Conservation (phyloP, 345 rosid species). For the Tarenaya hassleriana region DNA sequence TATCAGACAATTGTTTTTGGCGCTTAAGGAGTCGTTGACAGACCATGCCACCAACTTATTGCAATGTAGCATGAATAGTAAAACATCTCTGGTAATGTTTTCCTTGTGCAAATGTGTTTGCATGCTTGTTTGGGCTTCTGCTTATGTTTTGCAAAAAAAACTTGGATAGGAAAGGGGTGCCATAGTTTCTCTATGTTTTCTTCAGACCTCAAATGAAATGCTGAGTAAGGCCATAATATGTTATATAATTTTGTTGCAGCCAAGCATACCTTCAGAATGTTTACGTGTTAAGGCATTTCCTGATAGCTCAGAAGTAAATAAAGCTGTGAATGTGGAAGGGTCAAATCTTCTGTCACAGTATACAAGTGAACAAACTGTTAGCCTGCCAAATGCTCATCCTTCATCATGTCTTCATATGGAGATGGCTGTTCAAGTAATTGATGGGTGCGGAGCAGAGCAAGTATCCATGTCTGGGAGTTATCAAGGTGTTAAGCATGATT, state of each 20-base stretch:
- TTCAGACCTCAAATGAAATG: slow-evolving; percentile 6
- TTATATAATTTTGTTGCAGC: slow-evolving; percentile 35
- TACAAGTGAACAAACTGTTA: slow-evolving; percentile 24
- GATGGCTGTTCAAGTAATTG: slow-evolving; percentile 28
- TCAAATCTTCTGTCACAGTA: slow-evolving; percentile 31
- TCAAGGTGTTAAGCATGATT: slow-evolving; percentile 29
- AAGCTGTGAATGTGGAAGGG: slow-evolving; percentile 31
- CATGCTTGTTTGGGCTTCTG: slow-evolving; percentile 1
- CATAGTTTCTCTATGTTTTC: slow-evolving; percentile 7
- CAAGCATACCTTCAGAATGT: slow-evolving; percentile 35
- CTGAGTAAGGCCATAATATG: slow-evolving; percentile 21
- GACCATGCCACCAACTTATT: slow-evolving; percentile 37
- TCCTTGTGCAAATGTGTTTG: slow-evolving; percentile 5
- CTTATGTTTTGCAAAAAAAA: slow-evolving; percentile 7
- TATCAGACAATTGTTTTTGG: slow-evolving; percentile 52
- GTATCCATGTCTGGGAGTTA: slow-evolving; percentile 32
- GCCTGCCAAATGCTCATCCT: slow-evolving; percentile 29
- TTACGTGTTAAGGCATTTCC: slow-evolving; percentile 36
- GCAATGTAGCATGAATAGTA: slow-evolving; percentile 37
- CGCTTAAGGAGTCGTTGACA: slow-evolving; percentile 48
- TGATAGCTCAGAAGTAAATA: slow-evolving; percentile 33
- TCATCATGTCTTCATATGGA: slow-evolving; percentile 28
- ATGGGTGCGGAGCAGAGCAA: slow-evolving; percentile 34
- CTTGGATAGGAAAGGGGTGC: slow-evolving; percentile 7
- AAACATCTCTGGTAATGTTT: slow-evolving; percentile 44